A percentile compares a stretch with the other conserved stretches of the same genome.
Conservation (phyloP, 768 basidiomycete genomes). For the Podaxis sp. region DNA sequence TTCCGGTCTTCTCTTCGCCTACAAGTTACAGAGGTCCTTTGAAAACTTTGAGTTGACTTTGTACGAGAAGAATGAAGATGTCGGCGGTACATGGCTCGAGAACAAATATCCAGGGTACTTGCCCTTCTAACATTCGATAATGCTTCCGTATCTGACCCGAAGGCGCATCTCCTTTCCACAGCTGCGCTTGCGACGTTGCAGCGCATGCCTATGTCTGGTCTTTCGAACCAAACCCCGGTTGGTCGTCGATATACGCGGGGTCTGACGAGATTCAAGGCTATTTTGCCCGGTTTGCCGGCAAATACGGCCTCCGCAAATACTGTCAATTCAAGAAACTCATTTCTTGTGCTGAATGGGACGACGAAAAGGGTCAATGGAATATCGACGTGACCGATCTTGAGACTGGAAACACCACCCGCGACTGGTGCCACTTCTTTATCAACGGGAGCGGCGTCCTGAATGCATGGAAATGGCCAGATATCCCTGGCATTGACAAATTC, state of each 20-base stretch:
- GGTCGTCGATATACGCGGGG: constrained; percentile 23
- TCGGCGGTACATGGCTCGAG: constrained; percentile 34
- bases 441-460: constrained; percentile 28
- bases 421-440: constrained; percentile 26
- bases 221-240: constrained; percentile 24
- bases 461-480: constrained; percentile 32
- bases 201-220: constrained; percentile 26
- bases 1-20: constrained; percentile 30
- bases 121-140: background rate
- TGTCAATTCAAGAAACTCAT: constrained; percentile 20
- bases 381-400: constrained; percentile 19
- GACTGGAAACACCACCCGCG: constrained; percentile 10
- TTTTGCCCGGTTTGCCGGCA: constrained; percentile 20
- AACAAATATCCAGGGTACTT: constrained; percentile 22
- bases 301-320: constrained; percentile 23
- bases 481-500: constrained; percentile 26
- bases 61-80: constrained; percentile 31
- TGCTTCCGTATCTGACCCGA: background rate
- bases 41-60: constrained; percentile 28
- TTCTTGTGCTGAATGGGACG: constrained; percentile 22
- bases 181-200: constrained; percentile 22
- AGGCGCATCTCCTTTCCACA: background rate
- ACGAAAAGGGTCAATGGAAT: constrained; percentile 19
- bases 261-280: constrained; percentile 23
- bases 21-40: constrained; percentile 35